Evolutionary conservation across 352 stramenopile species (phyloP), one percentile per base, ranked within the genome.

Genomic region (Phytophthora uliginosa): DNA sequence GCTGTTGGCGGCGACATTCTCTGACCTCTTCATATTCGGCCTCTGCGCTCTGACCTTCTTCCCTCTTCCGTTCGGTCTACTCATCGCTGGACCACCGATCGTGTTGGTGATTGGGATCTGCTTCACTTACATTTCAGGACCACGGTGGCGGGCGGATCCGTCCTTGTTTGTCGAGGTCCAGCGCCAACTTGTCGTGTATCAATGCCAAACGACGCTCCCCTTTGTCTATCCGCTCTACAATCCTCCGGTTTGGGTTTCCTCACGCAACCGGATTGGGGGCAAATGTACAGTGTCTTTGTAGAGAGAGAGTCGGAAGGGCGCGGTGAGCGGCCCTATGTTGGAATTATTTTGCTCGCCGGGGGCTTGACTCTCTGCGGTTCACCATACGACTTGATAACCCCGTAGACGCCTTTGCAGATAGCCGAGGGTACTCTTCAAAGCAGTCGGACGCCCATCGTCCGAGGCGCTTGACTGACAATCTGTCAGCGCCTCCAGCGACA

Each of bases 141-240:
- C 55, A 1, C 58, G 51, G 18, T 68, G 69, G 58, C 42, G 59
- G 31, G 42, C 18, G 8, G 58, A 73, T 55, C 57, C 57, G 3
- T 22, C 53, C 3, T 56, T 73, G 17, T 54, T 71, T 4, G 53
- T 52, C n/a, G 61, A 69, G 33, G 63, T 75, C n/a, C 59, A 69
- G 40, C 60, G 56, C 4, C 62, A 73, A 12, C 59, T 78, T 7
- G 55, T 61, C 2, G 60, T 78, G 6, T 62, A 75, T 13, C 26
- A 65, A 10, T 69, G 66, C 24, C 66, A 76, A 26, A 55, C 64
- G 3, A 61, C 40, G 2, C 61, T 78, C 22, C 62, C 72, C 0
- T 58, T 88, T 60, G 61, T 86, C 5, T 91, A 88, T 45, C 75
- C 75, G 3, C 18, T 84, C 48, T 91, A 83, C 61, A n/a, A 84